Conservation (phyloP, 1,139 yeast genomes). For the Sugiyamaella xylanicola region DNA sequence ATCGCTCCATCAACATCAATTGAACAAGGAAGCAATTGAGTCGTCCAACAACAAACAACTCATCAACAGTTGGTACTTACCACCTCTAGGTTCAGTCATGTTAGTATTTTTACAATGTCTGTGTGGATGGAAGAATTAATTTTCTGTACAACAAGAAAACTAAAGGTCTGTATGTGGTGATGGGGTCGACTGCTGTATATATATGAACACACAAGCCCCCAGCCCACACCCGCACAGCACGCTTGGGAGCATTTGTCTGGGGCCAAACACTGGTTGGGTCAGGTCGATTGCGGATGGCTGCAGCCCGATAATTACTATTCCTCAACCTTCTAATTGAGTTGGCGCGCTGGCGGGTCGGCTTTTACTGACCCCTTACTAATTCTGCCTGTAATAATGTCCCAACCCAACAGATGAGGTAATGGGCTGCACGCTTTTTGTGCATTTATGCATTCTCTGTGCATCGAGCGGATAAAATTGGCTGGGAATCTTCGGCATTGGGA, state of each 20-base stretch:
- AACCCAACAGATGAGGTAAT: conserved; percentile 13
- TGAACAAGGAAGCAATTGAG: no score
- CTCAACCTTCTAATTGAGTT: conserved; percentile 10
- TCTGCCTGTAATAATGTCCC: background rate
- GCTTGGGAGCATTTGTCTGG: background rate
- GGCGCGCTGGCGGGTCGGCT: conserved; percentile 3
- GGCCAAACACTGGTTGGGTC: background rate
- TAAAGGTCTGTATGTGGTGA: background rate
- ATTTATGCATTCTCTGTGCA: no score
- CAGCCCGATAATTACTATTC: conserved; percentile 3
- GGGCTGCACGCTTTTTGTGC: background rate
- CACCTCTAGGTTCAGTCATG: conserved; percentile 27
- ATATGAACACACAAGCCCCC: background rate
- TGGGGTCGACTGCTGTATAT: conserved; percentile 6
- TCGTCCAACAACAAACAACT: no score
- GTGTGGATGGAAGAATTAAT: conserved; percentile 1
- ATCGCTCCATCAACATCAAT: no score
- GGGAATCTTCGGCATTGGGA: background rate
- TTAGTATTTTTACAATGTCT: conserved; percentile 12
- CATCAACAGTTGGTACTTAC: conserved; percentile 19
- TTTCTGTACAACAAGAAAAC: conserved; percentile 3
- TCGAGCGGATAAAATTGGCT: background rate
- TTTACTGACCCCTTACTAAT: background rate
- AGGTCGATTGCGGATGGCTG: background rate
- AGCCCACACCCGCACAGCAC: conserved; percentile 5